These are phyloP conservation scores for Cyberlindnera suaveolens DNA, from an alignment of 805 yeast genomes.

Conservation along the genomic window DNA sequence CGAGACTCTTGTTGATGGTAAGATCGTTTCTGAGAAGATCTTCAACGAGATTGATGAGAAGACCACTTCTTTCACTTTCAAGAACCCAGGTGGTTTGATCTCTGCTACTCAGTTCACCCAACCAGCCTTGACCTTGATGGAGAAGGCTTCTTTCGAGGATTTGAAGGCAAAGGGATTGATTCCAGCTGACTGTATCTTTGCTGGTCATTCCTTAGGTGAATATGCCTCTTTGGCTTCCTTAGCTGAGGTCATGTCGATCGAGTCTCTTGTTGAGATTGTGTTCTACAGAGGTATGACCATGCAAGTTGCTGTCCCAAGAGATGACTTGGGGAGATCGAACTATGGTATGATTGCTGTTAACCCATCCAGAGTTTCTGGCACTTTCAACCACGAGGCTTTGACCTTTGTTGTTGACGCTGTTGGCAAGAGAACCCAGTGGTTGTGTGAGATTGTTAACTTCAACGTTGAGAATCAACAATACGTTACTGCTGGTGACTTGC, in stretches of 20 bases:
- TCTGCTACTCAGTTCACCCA: constrained; percentile 99
- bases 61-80: constrained; percentile 83
- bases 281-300: constrained; percentile 99
- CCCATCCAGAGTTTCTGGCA: constrained; percentile 85
- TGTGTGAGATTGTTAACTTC: constrained; percentile 95
- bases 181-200: constrained; percentile 89
- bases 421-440: constrained; percentile 79
- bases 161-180: constrained; percentile 93
- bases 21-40: constrained; percentile 84
- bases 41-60: constrained; percentile 84
- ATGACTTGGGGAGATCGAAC: constrained; percentile 89
- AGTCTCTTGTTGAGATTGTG: constrained; percentile 92
- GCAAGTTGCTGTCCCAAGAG: constrained; percentile 99
- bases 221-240: constrained; percentile 95
- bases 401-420: constrained; percentile 91
- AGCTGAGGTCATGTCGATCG: constrained; percentile 98
- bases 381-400: constrained; percentile 90
- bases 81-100: constrained; percentile 88
- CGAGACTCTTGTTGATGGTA: constrained; percentile 86
- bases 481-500: constrained; percentile 97
- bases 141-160: constrained; percentile 97
- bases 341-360: constrained; percentile 99
- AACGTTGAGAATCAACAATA: constrained; percentile 98
- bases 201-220: constrained; percentile 99
- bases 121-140: constrained; percentile 99